Conservation (phyloP, 2,329 filamentous ascomycete species). For the Penicillium sp. region DNA sequence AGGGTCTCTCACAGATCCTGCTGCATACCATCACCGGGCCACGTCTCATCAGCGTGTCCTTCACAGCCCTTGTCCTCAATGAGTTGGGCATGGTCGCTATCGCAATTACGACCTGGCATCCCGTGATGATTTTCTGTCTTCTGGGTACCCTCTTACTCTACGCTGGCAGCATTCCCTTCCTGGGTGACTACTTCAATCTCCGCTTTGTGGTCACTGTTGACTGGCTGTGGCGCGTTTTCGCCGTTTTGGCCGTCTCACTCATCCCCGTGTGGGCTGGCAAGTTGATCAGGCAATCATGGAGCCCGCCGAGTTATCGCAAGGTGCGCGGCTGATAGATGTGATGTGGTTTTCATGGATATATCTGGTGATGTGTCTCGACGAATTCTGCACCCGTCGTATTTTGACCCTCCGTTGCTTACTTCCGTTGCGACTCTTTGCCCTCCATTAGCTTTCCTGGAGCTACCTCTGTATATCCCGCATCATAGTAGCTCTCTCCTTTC, state of each 20-base stretch:
- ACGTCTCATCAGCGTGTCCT: slow-evolving; percentile 85
- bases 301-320: slow-evolving; percentile 92
- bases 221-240: slow-evolving; percentile 85
- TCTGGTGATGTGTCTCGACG: neutral
- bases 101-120: slow-evolving; percentile 96
- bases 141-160: slow-evolving; percentile 82
- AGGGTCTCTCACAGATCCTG: slow-evolving; percentile 83
- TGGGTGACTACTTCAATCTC: slow-evolving; percentile 89
- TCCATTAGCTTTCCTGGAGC: neutral
- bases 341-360: neutral
- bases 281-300: slow-evolving; percentile 79
- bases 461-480: slow-evolving; percentile 20
- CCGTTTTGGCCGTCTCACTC: slow-evolving; percentile 77
- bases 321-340: slow-evolving; percentile 55
- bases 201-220: slow-evolving; percentile 74
- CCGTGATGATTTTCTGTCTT: slow-evolving; percentile 83
- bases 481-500: slow-evolving; percentile 12
- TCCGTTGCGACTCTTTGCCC: neutral
- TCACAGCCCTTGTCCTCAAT: slow-evolving; percentile 89
- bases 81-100: slow-evolving; percentile 97
- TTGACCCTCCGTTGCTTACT: slow-evolving; percentile 4
- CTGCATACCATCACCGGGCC: slow-evolving; percentile 69
- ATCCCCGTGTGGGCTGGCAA: slow-evolving; percentile 88
- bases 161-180: slow-evolving; percentile 78
- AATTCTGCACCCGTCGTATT: slow-evolving; percentile 10